Conservation (phyloP, 1,139 yeast genomes). For the Casaregolazyma lundiana region DNA sequence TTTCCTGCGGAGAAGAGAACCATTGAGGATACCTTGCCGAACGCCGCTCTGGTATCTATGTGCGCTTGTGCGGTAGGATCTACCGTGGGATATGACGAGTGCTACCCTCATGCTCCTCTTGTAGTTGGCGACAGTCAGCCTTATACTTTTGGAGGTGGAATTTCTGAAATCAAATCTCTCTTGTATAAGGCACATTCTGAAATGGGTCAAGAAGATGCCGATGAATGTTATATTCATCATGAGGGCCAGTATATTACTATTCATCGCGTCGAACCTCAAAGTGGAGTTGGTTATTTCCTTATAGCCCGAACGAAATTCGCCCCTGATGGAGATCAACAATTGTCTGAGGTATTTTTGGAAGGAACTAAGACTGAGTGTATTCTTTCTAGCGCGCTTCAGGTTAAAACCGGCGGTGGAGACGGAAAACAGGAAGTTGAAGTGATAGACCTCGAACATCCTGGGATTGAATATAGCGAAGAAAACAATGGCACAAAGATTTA, state of each 20-base stretch:
- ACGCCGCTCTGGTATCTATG: constrained; percentile 89
- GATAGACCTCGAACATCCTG: constrained; percentile 49
- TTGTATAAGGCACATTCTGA: constrained; percentile 59
- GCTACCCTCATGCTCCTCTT: constrained; percentile 74
- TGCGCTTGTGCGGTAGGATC: constrained; percentile 95
- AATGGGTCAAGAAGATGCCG: constrained; percentile 64
- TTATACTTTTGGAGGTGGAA: constrained; percentile 65
- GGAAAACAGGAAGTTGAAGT: constrained; percentile 38
- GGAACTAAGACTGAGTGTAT: constrained; percentile 63
- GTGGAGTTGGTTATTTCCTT: constrained; percentile 86
- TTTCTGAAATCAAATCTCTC: constrained; percentile 61
- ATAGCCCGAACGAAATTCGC: constrained; percentile 81
- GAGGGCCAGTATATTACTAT: constrained; percentile 90
- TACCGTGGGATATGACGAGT: constrained; percentile 90
- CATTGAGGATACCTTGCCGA: constrained; percentile 89
- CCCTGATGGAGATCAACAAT: constrained; percentile 40
- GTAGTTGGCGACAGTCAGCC: constrained; percentile 73
- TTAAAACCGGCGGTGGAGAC: constrained; percentile 46
- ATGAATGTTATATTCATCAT: constrained; percentile 92
- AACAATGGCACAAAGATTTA: constrained; percentile 47
- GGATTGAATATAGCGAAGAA: constrained; percentile 40
- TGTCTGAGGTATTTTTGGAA: constrained; percentile 57
- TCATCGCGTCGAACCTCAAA: constrained; percentile 75
- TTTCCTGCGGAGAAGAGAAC: constrained; percentile 86
- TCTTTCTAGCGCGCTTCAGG: constrained; percentile 55